These are phyloP conservation scores for Aspergillus alliaceus DNA, from an alignment of 2,329 filamentous ascomycete genomes.

Conservation along the genomic window DNA sequence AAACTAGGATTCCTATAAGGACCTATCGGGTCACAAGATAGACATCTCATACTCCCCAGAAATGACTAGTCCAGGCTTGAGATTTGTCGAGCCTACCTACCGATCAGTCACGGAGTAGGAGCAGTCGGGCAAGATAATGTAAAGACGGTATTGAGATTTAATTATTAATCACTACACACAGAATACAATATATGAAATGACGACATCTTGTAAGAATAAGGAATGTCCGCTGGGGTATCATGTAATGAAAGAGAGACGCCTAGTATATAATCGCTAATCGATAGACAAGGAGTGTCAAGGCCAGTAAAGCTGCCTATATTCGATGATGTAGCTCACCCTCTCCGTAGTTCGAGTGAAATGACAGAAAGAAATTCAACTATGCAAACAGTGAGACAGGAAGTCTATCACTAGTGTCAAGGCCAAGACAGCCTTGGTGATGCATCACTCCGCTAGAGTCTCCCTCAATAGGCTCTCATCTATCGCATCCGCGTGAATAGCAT, in stretches of 20 bases:
- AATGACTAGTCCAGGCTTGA: not conserved
- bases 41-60: not conserved
- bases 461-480: slow-evolving; percentile 62
- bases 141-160: not conserved
- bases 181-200: not conserved
- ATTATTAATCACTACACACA: not conserved
- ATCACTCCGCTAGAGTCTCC: slow-evolving; percentile 56
- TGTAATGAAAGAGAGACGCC: slow-evolving; percentile 2
- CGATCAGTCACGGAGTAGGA: not conserved
- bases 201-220: not conserved
- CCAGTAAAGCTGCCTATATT: not conserved
- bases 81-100: not conserved
- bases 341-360: not conserved
- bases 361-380: not conserved
- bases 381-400: not conserved
- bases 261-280: not conserved
- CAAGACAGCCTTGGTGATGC: not conserved
- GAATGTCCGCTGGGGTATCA: slow-evolving; percentile 8
- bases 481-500: slow-evolving; percentile 57
- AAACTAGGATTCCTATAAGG: slow-evolving; percentile 37
- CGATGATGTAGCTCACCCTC: not conserved
- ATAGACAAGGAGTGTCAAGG: slow-evolving; percentile 6
- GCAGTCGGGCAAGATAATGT: not conserved
- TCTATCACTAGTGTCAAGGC: not conserved
- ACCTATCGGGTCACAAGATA: slow-evolving; percentile 34